Evolutionary conservation across 108 stramenopile genomes (phyloP).

Genomic region (Nannochloropsis gaditana): DNA sequence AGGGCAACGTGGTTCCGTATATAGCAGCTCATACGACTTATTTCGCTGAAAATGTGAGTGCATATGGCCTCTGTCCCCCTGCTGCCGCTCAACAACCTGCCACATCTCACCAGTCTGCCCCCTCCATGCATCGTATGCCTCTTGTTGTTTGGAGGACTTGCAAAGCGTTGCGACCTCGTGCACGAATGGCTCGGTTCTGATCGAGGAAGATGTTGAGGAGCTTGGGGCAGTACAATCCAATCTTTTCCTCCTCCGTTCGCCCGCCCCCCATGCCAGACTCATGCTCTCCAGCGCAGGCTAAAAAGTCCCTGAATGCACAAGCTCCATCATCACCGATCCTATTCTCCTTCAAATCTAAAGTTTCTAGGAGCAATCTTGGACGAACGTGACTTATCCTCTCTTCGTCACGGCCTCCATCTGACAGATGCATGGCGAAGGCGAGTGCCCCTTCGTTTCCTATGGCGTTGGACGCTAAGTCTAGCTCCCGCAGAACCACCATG

Average conservation of each 20-base stretch:
- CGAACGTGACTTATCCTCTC: too few relatives aligned
- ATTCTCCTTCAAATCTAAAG: background rate
- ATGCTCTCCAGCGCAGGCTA: background rate
- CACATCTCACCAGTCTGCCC: background rate
- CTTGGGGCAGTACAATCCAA: background rate
- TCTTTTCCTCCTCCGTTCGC: background rate
- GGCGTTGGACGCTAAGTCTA: background rate
- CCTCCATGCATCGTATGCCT: background rate
- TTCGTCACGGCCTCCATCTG: background rate
- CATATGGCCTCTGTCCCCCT: too few relatives aligned
- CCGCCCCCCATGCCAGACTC: background rate
- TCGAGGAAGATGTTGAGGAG: background rate
- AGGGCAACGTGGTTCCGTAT: too few relatives aligned
- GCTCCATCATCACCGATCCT: background rate
- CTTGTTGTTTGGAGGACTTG: background rate
- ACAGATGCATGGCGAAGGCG: background rate
- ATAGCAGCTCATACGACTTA: too few relatives aligned
- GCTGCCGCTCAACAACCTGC: too few relatives aligned
- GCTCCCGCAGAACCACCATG: background rate
- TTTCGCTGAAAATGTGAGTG: too few relatives aligned
- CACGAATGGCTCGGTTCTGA: background rate
- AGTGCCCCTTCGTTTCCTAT: background rate
- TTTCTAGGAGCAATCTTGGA: background rate
- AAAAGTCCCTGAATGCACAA: background rate
- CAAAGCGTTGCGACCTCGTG: background rate